Conservation (phyloP, 495 filamentous ascomycete species). For the Elasticomyces elasticus region DNA sequence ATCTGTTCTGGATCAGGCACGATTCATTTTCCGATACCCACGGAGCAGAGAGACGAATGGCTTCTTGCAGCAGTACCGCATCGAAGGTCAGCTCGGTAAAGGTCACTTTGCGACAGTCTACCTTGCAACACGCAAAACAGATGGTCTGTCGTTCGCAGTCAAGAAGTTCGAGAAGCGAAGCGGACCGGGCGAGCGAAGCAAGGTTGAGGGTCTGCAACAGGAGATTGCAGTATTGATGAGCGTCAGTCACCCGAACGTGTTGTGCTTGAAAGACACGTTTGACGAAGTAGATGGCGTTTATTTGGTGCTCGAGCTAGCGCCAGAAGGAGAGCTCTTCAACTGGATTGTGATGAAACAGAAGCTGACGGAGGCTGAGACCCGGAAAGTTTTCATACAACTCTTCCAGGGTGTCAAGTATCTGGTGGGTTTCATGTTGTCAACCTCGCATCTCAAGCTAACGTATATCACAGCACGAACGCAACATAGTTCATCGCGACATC, state of each 20-base stretch:
- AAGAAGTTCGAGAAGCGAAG: conserved; percentile 84
- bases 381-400: conserved; percentile 81
- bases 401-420: conserved; percentile 92
- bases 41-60: conserved; percentile 59
- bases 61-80: conserved; percentile 78
- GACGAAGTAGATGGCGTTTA: conserved; percentile 87
- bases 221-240: conserved; percentile 95
- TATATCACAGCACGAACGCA: conserved; percentile 72
- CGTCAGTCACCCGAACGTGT: conserved; percentile 87
- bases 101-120: conserved; percentile 96
- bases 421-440: conserved; percentile 42
- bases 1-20: conserved; percentile 66
- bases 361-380: conserved; percentile 69
- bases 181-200: conserved; percentile 67
- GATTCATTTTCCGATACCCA: conserved; percentile 87
- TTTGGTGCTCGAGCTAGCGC: conserved; percentile 80
- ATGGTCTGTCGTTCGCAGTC: conserved; percentile 77
- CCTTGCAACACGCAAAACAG: conserved; percentile 74
- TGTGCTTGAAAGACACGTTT: conserved; percentile 92
- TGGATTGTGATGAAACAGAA: conserved; percentile 81
- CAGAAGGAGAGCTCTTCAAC: conserved; percentile 93
- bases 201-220: conserved; percentile 77
- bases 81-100: conserved; percentile 81
- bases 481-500: conserved; percentile 95
- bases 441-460: conserved; percentile 22